phyloP scores from a whole-genome alignment of 441 rosid species.

The Metrosideros polymorpha region DNA sequence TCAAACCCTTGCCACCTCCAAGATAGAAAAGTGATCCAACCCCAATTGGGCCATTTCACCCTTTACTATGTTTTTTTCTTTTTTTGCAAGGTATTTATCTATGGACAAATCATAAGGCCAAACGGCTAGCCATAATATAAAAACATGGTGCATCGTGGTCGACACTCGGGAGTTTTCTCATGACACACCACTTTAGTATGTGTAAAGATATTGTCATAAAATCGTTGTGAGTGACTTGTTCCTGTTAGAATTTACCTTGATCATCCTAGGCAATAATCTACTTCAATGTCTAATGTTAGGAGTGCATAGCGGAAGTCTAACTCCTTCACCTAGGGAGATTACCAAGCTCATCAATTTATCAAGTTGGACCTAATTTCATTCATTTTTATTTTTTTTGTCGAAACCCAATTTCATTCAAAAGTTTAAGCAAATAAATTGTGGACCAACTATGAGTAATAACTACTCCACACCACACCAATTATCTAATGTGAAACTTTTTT shows the following conservation, averaged over 20 bases:
- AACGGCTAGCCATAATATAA: background rate
- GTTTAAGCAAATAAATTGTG: background rate
- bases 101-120: background rate
- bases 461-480: background rate
- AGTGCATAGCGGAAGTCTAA: background rate
- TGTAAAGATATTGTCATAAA: background rate
- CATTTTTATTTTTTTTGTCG: too few relatives aligned
- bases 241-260: background rate
- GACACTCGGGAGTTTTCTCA: background rate
- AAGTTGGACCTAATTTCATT: too few relatives aligned
- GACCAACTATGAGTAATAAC: background rate
- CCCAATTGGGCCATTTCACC: background rate
- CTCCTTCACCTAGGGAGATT: background rate
- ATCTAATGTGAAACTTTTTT: background rate
- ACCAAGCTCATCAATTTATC: accelerated
- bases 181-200: background rate
- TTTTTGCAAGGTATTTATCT: background rate
- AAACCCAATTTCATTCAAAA: background rate
- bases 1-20: background rate
- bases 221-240: background rate
- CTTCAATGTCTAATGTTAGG: background rate
- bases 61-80: background rate
- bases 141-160: background rate
- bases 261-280: background rate
- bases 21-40: background rate